phyloP scores from a whole-genome alignment of 2,329 filamentous ascomycete species.

The Aureobasidium sp. region DNA sequence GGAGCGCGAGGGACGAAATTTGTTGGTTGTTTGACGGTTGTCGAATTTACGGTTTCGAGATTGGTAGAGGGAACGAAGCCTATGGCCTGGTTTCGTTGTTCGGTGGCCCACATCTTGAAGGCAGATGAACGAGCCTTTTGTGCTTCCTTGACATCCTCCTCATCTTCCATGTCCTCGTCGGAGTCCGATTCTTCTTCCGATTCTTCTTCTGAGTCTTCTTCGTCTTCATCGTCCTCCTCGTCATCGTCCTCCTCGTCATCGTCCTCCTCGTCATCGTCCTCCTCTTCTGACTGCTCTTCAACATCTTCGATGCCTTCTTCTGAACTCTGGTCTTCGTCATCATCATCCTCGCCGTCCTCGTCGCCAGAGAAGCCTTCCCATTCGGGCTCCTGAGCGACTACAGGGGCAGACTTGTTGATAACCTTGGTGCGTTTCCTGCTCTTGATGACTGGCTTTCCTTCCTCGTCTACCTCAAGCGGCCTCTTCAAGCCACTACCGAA shows the following conservation, averaged over 20 bases:
- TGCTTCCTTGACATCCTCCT: slow-evolving; percentile 24
- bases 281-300: neutral
- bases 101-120: slow-evolving; percentile 90
- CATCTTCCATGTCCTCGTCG: slow-evolving; percentile 26
- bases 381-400: slow-evolving; percentile 39
- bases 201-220: slow-evolving; percentile 23
- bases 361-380: slow-evolving; percentile 52
- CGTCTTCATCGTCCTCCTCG: slow-evolving; percentile 18
- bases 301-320: slow-evolving; percentile 17
- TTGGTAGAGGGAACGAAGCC: slow-evolving; percentile 51
- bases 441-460: slow-evolving; percentile 73
- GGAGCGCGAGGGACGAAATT: slow-evolving; percentile 60
- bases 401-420: slow-evolving; percentile 23
- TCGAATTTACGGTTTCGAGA: slow-evolving; percentile 32
- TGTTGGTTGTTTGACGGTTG: slow-evolving; percentile 41
- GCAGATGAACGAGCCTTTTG: slow-evolving; percentile 51
- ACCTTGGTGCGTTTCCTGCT: slow-evolving; percentile 60
- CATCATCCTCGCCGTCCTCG: slow-evolving; percentile 22
- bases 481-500: slow-evolving; percentile 79
- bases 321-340: slow-evolving; percentile 15
- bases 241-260: slow-evolving; percentile 23
- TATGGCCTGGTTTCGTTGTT: slow-evolving; percentile 75
- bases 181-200: slow-evolving; percentile 29
- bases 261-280: slow-evolving; percentile 20
- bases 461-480: slow-evolving; percentile 71